phyloP scores from a whole-genome alignment of 441 rosid genomes.

The Hura crepitans region DNA sequence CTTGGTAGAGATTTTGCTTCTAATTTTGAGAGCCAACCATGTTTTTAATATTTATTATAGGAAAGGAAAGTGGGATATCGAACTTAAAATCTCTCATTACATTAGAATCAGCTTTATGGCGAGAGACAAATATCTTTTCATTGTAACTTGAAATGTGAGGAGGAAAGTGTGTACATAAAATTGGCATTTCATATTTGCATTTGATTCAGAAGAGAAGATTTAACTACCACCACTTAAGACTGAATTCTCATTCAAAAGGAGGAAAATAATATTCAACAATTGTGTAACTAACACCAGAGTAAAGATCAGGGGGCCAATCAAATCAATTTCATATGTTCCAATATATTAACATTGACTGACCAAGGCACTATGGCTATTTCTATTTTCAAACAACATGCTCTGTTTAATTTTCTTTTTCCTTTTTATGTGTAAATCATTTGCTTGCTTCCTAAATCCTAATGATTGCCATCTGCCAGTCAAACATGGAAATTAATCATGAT shows the following conservation, averaged over 20 bases:
- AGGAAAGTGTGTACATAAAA: background rate
- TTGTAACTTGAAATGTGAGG: background rate
- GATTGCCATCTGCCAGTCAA: background rate
- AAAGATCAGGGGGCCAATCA: background rate
- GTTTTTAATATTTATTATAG: too few relatives aligned
- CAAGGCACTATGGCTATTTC: background rate
- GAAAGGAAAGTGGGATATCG: too few relatives aligned
- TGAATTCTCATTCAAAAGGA: background rate
- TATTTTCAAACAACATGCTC: constrained; percentile 1
- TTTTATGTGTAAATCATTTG: too few relatives aligned
- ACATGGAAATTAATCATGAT: constrained; percentile 2
- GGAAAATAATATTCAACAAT: background rate
- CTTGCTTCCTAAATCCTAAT: too few relatives aligned
- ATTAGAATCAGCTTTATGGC: too few relatives aligned
- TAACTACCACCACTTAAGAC: background rate
- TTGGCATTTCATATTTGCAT: background rate
- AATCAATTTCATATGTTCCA: background rate
- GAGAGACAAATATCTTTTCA: too few relatives aligned
- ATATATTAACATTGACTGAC: background rate
- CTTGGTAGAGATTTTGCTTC: background rate
- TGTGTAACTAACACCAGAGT: background rate
- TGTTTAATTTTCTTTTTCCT: too few relatives aligned
- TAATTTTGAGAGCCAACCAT: too few relatives aligned
- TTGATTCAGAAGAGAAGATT: background rate
- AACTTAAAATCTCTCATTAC: too few relatives aligned